Evolutionary conservation across 805 yeast genomes (phyloP).

Genomic region (Candida tibetensis): DNA sequence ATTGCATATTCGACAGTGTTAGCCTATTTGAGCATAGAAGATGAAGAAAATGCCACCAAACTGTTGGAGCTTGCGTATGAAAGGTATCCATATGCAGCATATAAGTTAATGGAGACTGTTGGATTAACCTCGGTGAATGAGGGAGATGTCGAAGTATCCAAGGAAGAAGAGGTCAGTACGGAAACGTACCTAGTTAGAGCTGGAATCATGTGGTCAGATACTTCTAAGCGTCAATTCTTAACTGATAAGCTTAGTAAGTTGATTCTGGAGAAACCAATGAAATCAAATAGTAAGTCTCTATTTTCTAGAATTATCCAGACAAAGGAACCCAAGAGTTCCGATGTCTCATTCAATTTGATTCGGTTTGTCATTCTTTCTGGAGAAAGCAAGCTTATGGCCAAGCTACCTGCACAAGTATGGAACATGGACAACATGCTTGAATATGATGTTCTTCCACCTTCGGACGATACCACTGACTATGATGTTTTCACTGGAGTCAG

Average conservation of each 20-base stretch:
- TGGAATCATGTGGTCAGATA: conserved; percentile 51
- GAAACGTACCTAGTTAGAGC: conserved; percentile 63
- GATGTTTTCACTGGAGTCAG: conserved; percentile 32
- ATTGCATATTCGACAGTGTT: conserved; percentile 62
- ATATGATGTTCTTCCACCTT: conserved; percentile 72
- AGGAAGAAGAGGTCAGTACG: conserved; percentile 40
- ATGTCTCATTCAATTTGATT: conserved; percentile 59
- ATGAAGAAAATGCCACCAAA: conserved; percentile 43
- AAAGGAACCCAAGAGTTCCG: conserved; percentile 9
- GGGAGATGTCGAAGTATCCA: conserved; percentile 16
- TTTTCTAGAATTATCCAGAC: conserved; percentile 10
- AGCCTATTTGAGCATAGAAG: conserved; percentile 51
- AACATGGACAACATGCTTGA: conserved; percentile 60
- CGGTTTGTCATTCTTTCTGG: conserved; percentile 70
- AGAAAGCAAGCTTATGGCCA: conserved; percentile 68
- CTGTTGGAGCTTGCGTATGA: conserved; percentile 51
- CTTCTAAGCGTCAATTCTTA: conserved; percentile 46
- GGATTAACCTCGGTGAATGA: conserved; percentile 34
- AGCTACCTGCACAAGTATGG: conserved; percentile 63
- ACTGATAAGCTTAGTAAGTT: conserved; percentile 35
- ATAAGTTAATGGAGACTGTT: conserved; percentile 46
- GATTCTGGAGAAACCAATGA: neutral
- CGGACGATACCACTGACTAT: conserved; percentile 32
- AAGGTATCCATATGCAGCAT: conserved; percentile 58
- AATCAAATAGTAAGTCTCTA: conserved; percentile 5